Conservation (phyloP, 2,329 filamentous ascomycete genomes). For the Calonectria pseudoturangicola region DNA sequence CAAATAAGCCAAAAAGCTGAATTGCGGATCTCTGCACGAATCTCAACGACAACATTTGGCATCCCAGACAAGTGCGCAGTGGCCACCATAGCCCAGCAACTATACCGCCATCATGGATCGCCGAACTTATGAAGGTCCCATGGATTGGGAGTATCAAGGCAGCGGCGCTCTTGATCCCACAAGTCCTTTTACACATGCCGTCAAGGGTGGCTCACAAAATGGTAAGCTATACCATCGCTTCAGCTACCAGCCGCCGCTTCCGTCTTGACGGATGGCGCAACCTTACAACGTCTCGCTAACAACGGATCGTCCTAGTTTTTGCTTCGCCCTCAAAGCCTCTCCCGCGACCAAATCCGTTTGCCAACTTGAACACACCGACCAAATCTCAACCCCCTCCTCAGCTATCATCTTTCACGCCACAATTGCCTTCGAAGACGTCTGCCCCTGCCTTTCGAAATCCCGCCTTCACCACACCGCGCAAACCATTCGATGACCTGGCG, state of each 20-base stretch:
- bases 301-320: constrained; percentile 56
- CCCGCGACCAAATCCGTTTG: constrained; percentile 60
- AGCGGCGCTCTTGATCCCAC: constrained; percentile 75
- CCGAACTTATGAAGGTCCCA: constrained; percentile 75
- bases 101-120: constrained; percentile 66
- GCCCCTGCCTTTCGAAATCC: constrained; percentile 77
- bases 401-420: constrained; percentile 68
- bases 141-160: constrained; percentile 81
- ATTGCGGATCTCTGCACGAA: constrained; percentile 27
- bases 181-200: constrained; percentile 76
- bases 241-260: not conserved
- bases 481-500: constrained; percentile 71
- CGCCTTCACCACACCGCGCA: constrained; percentile 78
- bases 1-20: constrained; percentile 37
- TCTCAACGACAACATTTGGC: constrained; percentile 32
- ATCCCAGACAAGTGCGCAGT: constrained; percentile 32
- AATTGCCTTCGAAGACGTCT: constrained; percentile 63
- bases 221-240: constrained; percentile 59
- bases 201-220: constrained; percentile 63
- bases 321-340: constrained; percentile 61
- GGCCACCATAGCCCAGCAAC: constrained; percentile 38
- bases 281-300: constrained; percentile 46
- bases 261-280: not conserved
- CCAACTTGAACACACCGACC: constrained; percentile 61
- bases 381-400: constrained; percentile 64